Conservation (phyloP, 1,139 yeast species). For the Yamadazyma trypodendri region DNA sequence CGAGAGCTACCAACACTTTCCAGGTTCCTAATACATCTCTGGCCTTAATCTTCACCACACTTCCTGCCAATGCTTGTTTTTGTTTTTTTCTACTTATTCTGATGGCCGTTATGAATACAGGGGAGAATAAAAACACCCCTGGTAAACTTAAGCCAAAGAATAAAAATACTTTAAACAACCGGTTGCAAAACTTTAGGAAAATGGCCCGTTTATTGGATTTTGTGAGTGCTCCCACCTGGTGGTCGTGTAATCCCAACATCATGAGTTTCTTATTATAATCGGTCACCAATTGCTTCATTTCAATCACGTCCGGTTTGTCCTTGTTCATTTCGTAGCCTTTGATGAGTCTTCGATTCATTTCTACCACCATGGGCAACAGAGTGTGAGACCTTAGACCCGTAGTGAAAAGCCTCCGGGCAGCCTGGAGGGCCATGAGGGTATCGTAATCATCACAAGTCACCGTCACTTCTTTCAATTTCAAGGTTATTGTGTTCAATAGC, state of each 20-base stretch:
- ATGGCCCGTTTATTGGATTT: constrained; percentile 26
- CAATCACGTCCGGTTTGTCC: constrained; percentile 34
- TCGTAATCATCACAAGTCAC: constrained; percentile 92
- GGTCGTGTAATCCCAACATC: constrained; percentile 42
- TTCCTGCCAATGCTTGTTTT: constrained; percentile 40
- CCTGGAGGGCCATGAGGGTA: constrained; percentile 88
- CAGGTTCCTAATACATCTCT: constrained; percentile 48
- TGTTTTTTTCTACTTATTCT: constrained; percentile 39
- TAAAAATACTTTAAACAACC: constrained; percentile 32
- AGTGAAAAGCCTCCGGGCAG: constrained; percentile 57
- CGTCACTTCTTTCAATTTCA: constrained; percentile 82
- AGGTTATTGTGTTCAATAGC: constrained; percentile 66
- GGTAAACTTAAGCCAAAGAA: constrained; percentile 41
- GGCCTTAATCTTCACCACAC: constrained; percentile 46
- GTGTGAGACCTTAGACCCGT: constrained; percentile 31
- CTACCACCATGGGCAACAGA: constrained; percentile 46
- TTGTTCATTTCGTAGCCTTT: constrained; percentile 39
- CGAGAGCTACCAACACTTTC: constrained; percentile 47
- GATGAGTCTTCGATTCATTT: constrained; percentile 44
- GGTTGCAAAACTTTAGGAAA: constrained; percentile 24
- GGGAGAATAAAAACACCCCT: constrained; percentile 44
- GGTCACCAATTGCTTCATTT: constrained; percentile 32
- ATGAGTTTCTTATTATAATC: constrained; percentile 35
- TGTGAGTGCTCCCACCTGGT: constrained; percentile 39
- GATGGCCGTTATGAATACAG: constrained; percentile 40